Conservation (phyloP, 352 stramenopile species). For the Globisporangium paroecandrum region DNA sequence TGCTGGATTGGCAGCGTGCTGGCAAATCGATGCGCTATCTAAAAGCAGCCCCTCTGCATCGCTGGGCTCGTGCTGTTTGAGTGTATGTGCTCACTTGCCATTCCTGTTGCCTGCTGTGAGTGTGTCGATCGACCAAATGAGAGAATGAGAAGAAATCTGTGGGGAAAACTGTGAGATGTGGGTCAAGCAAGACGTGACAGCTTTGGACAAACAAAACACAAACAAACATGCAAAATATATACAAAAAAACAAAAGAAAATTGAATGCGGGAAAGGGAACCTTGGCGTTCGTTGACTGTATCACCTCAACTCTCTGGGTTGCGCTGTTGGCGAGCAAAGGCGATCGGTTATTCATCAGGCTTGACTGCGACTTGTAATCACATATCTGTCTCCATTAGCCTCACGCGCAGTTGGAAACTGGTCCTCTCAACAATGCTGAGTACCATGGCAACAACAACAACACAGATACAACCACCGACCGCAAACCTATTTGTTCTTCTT, state of each 20-base stretch:
- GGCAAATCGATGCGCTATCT: too few relatives aligned
- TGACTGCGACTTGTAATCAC: too few relatives aligned
- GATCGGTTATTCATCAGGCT: too few relatives aligned
- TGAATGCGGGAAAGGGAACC: not conserved
- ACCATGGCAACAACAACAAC: not conserved
- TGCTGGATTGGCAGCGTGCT: too few relatives aligned
- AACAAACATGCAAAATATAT: slow-evolving; percentile 1
- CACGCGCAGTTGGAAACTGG: not conserved
- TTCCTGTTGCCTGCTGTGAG: not conserved
- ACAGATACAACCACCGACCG: not conserved
- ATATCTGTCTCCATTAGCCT: too few relatives aligned
- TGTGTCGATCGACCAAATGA: not conserved
- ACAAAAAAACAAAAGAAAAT: not conserved
- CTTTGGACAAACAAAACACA: slow-evolving; percentile 2
- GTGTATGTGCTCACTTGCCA: not conserved
- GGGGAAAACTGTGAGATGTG: not conserved
- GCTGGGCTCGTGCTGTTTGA: not conserved
- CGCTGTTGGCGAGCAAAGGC: not conserved
- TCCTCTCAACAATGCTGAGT: not conserved
- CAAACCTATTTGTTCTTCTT: slow-evolving; percentile 14
- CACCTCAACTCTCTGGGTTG: not conserved
- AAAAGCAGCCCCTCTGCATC: too few relatives aligned
- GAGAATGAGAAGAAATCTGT: not conserved
- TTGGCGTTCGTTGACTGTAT: not conserved
- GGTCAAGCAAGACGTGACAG: not conserved